A percentile compares a stretch with the other conserved stretches of the same genome.
phyloP scores from a whole-genome alignment of 139 green algal species.

The Dunaliella primolecta region DNA sequence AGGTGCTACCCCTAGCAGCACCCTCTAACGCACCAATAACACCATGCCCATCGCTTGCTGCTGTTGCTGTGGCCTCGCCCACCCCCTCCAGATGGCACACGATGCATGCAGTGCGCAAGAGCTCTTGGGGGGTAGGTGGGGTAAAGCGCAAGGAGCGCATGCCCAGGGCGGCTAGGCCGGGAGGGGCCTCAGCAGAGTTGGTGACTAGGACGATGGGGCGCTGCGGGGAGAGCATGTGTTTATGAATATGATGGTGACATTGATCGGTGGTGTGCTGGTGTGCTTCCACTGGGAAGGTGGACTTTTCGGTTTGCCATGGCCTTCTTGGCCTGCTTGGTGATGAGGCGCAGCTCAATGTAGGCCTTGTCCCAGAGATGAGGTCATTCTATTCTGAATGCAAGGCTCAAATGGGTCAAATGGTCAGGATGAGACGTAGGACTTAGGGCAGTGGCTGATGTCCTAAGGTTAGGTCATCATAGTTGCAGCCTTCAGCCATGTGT shows the following conservation, averaged over 20 bases:
- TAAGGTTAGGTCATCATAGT: too few relatives aligned
- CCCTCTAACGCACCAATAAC: not conserved
- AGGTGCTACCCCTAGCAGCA: not conserved
- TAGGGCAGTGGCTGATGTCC: too few relatives aligned
- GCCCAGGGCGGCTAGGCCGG: slow-evolving; percentile 6
- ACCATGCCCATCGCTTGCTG: not conserved
- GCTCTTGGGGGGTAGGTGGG: not conserved
- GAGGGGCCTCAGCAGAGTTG: slow-evolving; percentile 12
- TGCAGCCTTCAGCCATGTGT: too few relatives aligned
- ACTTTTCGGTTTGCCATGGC: too few relatives aligned
- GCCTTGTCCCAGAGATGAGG: too few relatives aligned
- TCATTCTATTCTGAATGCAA: too few relatives aligned
- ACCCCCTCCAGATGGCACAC: slow-evolving; percentile 10
- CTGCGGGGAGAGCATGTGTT: not conserved
- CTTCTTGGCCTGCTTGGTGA: too few relatives aligned
- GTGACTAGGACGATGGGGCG: slow-evolving; percentile 42
- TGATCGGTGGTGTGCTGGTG: not conserved
- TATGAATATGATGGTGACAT: not conserved
- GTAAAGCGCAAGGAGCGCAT: slow-evolving; percentile 10
- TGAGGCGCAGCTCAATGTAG: too few relatives aligned
- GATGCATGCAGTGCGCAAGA: slow-evolving; percentile 34
- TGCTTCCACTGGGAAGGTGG: too few relatives aligned
- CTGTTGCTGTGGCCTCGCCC: not conserved
- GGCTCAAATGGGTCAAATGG: too few relatives aligned
- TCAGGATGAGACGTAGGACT: too few relatives aligned